phyloP scores from a whole-genome alignment of 2,329 filamentous ascomycete genomes.

The Trichoderma brevicompactum region DNA sequence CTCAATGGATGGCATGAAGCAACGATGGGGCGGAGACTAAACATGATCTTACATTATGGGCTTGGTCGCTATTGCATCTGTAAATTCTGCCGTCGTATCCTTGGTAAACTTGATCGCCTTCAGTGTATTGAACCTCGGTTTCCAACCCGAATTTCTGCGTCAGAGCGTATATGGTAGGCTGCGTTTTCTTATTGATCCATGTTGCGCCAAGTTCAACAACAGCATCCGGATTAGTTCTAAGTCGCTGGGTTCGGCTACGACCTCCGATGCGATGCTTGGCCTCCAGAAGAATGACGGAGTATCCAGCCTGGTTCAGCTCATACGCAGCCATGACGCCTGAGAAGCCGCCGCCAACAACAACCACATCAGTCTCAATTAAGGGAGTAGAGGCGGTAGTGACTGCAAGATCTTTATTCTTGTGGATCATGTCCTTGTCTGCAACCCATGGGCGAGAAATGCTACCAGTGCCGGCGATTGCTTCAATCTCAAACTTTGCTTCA shows the following conservation, averaged over 20 bases:
- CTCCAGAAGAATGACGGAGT: conserved; percentile 52
- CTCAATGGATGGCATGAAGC: no score
- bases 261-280: conserved; percentile 53
- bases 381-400: no score
- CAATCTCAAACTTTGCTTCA: no score
- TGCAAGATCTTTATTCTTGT: no score
- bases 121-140: conserved; percentile 8
- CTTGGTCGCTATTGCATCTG: no score
- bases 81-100: no score
- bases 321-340: conserved; percentile 45
- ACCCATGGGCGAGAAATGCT: no score
- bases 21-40: no score
- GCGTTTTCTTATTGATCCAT: conserved; percentile 36
- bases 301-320: conserved; percentile 42
- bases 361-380: no score
- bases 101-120: background rate
- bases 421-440: no score
- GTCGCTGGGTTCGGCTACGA: conserved; percentile 33
- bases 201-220: conserved; percentile 35
- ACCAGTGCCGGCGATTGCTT: no score
- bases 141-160: conserved; percentile 48
- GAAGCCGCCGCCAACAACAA: conserved; percentile 51
- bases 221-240: background rate
- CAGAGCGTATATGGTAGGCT: conserved; percentile 47
- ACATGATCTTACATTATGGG: no score